These are phyloP conservation scores for Candida dajiaensis DNA, from an alignment of 805 yeast genomes.

Conservation along the genomic window DNA sequence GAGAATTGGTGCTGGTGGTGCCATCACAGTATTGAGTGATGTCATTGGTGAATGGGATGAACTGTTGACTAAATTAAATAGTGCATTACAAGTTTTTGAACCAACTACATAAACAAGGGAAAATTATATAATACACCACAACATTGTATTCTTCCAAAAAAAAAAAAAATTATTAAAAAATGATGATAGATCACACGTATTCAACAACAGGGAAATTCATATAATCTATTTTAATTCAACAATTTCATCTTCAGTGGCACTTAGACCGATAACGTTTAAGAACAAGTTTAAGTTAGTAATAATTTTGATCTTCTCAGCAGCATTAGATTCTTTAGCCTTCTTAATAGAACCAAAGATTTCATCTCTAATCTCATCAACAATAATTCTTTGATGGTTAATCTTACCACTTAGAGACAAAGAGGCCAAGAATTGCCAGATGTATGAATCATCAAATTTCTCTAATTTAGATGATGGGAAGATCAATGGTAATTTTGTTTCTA, in stretches of 20 bases:
- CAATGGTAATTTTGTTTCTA: slow-evolving; percentile 70
- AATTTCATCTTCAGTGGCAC: slow-evolving; percentile 85
- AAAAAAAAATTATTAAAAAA: not conserved
- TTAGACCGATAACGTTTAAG: slow-evolving; percentile 93
- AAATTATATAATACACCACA: not conserved
- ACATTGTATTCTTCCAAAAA: not conserved
- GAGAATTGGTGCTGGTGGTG: slow-evolving; percentile 98
- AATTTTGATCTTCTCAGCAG: slow-evolving; percentile 46
- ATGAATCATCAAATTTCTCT: slow-evolving; percentile 28
- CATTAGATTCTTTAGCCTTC: slow-evolving; percentile 51
- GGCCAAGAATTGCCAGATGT: slow-evolving; percentile 96
- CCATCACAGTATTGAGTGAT: slow-evolving; percentile 84
- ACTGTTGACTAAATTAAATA: slow-evolving; percentile 72
- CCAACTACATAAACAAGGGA: not conserved
- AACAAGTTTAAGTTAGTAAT: slow-evolving; percentile 82
- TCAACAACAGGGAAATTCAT: not conserved
- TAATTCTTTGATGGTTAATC: slow-evolving; percentile 83
- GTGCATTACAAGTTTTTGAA: slow-evolving; percentile 69
- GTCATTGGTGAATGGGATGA: slow-evolving; percentile 89
- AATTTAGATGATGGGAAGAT: slow-evolving; percentile 71
- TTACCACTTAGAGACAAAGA: slow-evolving; percentile 89
- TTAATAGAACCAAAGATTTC: slow-evolving; percentile 86
- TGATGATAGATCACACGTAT: not conserved
- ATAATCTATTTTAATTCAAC: slow-evolving; percentile 52
- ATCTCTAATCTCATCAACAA: slow-evolving; percentile 90